These are phyloP conservation scores for Boletus albobrunnescens DNA, from an alignment of 1,284 basidiomycete genomes.

Conservation along the genomic window DNA sequence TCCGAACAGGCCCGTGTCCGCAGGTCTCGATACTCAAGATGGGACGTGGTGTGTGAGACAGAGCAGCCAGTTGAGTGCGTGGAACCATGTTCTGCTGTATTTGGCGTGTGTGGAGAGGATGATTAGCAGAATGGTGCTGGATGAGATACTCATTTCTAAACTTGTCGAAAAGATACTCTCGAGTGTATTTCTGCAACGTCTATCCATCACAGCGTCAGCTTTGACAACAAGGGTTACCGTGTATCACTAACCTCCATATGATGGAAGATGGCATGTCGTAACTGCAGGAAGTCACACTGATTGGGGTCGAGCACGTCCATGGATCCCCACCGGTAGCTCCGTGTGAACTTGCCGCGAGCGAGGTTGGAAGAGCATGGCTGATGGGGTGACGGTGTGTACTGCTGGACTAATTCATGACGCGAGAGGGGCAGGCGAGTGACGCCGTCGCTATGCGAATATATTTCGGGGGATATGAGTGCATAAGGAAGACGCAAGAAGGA, in stretches of 20 bases:
- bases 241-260: conserved; percentile 67
- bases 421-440: conserved; percentile 50
- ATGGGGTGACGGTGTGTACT: conserved; percentile 58
- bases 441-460: conserved; percentile 77
- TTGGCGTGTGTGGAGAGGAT: conserved; percentile 42
- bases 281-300: conserved; percentile 73
- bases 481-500: conserved; percentile 65
- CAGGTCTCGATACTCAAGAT: conserved; percentile 70
- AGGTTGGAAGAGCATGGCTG: conserved; percentile 44
- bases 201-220: conserved; percentile 32
- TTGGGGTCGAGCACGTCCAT: conserved; percentile 71
- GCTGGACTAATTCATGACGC: conserved; percentile 63
- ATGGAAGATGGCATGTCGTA: conserved; percentile 73
- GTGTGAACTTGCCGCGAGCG: conserved; percentile 56
- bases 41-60: conserved; percentile 54
- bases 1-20: conserved; percentile 40
- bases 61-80: conserved; percentile 39
- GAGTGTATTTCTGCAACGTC: conserved; percentile 79
- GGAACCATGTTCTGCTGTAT: conserved; percentile 37
- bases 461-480: conserved; percentile 75
- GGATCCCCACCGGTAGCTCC: conserved; percentile 74
- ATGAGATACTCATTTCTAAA: conserved; percentile 60
- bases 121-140: conserved; percentile 45
- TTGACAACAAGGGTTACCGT: conserved; percentile 20
- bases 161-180: conserved; percentile 76